These are phyloP conservation scores for Colletotrichum sp. DNA, from an alignment of 2,329 filamentous ascomycete genomes.

Conservation along the genomic window DNA sequence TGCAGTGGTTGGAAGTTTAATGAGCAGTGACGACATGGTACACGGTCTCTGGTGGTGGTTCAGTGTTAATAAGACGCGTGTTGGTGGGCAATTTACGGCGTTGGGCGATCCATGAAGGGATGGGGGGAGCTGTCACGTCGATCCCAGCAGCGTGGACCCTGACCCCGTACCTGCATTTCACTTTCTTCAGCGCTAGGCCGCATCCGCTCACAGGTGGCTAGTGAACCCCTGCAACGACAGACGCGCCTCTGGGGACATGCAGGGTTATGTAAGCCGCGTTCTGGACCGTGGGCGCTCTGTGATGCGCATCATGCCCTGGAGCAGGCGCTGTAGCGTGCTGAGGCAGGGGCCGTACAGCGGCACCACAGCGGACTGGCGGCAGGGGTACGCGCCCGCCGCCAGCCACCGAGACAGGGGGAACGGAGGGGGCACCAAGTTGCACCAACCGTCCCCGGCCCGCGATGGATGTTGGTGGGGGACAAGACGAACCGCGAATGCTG, in stretches of 20 bases:
- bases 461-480: not conserved
- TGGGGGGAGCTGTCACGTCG: conserved; percentile 4
- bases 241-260: conserved; percentile 18
- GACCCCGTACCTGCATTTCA: conserved; percentile 15
- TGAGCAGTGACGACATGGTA: not conserved
- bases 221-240: conserved; percentile 4
- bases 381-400: conserved; percentile 17
- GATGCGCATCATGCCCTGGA: not conserved
- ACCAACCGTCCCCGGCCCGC: not conserved
- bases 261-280: conserved; percentile 14
- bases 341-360: not conserved
- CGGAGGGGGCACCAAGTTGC: not conserved
- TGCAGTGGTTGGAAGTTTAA: not conserved
- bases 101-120: not conserved
- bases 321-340: not conserved
- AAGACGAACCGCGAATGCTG: not conserved
- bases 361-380: not conserved
- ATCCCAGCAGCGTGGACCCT: conserved; percentile 18
- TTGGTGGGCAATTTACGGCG: not conserved
- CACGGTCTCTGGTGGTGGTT: not conserved
- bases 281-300: not conserved
- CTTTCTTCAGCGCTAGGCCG: conserved; percentile 19
- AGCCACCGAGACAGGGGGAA: conserved; percentile 8
- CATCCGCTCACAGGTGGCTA: conserved; percentile 4
- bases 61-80: not conserved